Evolutionary conservation across 1,284 basidiomycete species (phyloP).

Genomic region (Cystobasidium slooffiae): DNA sequence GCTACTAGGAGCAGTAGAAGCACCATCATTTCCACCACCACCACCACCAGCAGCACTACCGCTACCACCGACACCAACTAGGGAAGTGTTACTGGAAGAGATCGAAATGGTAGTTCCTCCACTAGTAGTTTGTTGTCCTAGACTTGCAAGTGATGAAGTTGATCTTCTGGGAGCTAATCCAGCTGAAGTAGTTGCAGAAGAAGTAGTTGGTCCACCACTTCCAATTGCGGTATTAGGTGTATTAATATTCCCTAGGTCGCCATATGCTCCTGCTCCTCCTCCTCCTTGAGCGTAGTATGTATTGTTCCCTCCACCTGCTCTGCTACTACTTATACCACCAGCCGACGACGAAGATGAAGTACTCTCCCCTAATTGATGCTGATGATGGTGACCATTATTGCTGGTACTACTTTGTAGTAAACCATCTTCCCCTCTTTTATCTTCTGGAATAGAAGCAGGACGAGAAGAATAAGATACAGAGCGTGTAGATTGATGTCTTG

Average conservation of each 20-base stretch:
- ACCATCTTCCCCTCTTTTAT: not conserved
- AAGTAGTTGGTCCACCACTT: constrained; percentile 1
- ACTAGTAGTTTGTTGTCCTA: constrained; percentile 31
- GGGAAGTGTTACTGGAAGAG: too few species aligned
- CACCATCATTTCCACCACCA: not conserved
- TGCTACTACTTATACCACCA: not conserved
- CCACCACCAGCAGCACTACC: too few species aligned
- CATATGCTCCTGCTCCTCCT: too few species aligned
- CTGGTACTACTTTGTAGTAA: not conserved
- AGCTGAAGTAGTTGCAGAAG: not conserved
- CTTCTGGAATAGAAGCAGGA: constrained; percentile 21
- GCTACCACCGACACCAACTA: too few species aligned
- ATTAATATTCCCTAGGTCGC: too few species aligned
- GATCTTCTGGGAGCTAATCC: constrained; percentile 20
- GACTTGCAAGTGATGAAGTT: constrained; percentile 35
- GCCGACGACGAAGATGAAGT: constrained; percentile 4
- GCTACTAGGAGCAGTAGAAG: constrained; percentile 19
- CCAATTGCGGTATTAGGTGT: not conserved
- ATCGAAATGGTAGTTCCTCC: constrained; percentile 1
- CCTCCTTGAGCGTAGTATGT: not conserved
- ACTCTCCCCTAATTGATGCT: constrained; percentile 2
- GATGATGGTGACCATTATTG: not conserved
- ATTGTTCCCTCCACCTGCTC: not conserved
- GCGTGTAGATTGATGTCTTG: not conserved
- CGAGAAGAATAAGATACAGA: constrained; percentile 1